A percentile compares a stretch with the other conserved stretches of the same genome.
Conservation (phyloP, 2,329 filamentous ascomycete genomes). For the Colletotrichum falcatum region DNA sequence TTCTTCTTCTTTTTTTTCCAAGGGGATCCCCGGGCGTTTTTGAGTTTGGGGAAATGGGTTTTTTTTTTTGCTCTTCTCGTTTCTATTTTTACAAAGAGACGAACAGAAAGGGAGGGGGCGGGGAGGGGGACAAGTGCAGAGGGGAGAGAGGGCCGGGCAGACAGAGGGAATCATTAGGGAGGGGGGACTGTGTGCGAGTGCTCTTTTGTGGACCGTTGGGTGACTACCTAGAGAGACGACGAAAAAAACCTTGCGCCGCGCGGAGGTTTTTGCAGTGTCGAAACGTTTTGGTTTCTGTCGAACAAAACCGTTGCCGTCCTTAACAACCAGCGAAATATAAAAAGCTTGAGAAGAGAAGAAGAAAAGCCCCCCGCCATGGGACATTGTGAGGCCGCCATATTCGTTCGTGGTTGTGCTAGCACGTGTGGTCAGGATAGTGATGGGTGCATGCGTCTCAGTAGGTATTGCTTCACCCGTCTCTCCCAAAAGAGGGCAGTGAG, state of each 20-base stretch:
- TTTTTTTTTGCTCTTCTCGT: not conserved
- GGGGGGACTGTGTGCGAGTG: not conserved
- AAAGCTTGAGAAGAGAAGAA: not conserved
- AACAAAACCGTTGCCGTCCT: conserved; percentile 2
- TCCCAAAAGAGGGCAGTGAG: not conserved
- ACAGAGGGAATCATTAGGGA: not conserved
- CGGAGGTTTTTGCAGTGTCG: not conserved
- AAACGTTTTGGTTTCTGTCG: conserved; percentile 1
- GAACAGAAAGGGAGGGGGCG: conserved; percentile 9
- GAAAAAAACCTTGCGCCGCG: not conserved
- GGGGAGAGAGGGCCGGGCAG: not conserved
- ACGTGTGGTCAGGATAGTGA: not conserved
- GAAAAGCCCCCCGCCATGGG: not conserved
- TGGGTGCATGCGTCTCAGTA: too few species aligned
- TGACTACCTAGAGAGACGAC: not conserved
- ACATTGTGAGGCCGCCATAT: not conserved
- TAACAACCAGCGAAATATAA: conserved; percentile 1
- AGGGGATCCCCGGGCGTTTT: conserved; percentile 32
- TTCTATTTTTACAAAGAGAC: conserved; percentile 23
- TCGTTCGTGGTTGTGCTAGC: not conserved
- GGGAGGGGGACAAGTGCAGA: not conserved
- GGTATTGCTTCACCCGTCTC: not conserved
- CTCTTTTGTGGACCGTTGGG: not conserved
- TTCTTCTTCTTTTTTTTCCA: not conserved
- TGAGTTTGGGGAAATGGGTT: conserved; percentile 29